Evolutionary conservation across 495 filamentous ascomycete genomes (phyloP).

Genomic region (Penicillium argentinense): DNA sequence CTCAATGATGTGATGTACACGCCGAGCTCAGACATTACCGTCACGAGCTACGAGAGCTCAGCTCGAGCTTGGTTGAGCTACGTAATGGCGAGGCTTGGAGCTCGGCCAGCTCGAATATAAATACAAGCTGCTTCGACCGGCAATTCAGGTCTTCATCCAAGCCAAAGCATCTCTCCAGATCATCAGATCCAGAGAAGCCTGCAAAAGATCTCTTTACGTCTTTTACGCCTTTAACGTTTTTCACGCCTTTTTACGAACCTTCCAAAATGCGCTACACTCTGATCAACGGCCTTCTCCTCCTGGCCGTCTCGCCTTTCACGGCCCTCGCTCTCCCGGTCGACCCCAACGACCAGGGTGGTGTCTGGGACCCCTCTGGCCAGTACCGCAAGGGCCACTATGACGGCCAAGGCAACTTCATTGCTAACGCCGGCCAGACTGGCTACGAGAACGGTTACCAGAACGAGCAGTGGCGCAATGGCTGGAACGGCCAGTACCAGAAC

Average conservation of each 20-base stretch:
- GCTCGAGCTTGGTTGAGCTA: constrained; percentile 9
- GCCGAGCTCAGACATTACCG: constrained; percentile 43
- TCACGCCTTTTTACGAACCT: no score
- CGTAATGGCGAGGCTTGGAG: constrained; percentile 13
- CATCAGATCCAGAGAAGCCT: neutral
- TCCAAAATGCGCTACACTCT: constrained; percentile 26
- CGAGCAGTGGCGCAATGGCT: constrained; percentile 17
- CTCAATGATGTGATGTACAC: constrained; percentile 20
- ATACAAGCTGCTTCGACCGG: constrained; percentile 11
- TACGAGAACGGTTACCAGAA: constrained; percentile 14
- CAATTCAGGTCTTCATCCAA: constrained; percentile 14
- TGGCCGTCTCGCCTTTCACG: constrained; percentile 25
- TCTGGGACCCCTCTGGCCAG: constrained; percentile 25
- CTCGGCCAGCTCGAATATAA: constrained; percentile 19
- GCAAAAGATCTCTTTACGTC: no score
- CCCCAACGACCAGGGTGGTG: constrained; percentile 22
- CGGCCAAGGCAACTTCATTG: constrained; percentile 16
- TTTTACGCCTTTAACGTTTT: no score
- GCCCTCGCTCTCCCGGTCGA: constrained; percentile 26
- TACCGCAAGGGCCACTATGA: constrained; percentile 26
- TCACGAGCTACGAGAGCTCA: constrained; percentile 38
- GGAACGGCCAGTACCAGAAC: constrained; percentile 12
- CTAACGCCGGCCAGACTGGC: constrained; percentile 9
- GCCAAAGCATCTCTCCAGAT: constrained; percentile 13
- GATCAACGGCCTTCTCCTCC: constrained; percentile 24